phyloP scores from a whole-genome alignment of 202 grass and related monocot species.

The Tripidium arundinaceum region DNA sequence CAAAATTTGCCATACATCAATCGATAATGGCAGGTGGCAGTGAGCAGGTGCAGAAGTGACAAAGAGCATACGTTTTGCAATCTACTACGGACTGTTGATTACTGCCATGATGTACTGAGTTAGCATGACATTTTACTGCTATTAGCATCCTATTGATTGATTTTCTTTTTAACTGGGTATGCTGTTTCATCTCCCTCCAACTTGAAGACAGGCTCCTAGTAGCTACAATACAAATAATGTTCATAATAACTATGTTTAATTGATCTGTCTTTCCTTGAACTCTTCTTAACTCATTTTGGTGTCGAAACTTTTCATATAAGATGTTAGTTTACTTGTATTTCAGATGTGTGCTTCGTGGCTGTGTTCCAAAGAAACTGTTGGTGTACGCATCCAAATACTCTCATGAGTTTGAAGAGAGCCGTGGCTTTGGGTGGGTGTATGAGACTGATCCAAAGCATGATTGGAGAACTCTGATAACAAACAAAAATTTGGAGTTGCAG shows the following conservation, averaged over 20 bases:
- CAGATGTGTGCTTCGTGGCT: conserved; percentile 76
- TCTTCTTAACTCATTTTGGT: neutral
- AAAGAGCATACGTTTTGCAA: neutral
- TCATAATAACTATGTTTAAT: neutral
- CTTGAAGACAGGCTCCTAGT: neutral
- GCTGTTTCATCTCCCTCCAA: neutral
- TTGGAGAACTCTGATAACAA: conserved; percentile 70
- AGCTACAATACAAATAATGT: no score
- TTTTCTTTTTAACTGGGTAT: neutral
- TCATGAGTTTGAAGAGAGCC: conserved; percentile 72
- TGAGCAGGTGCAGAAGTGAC: neutral
- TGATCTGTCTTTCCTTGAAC: neutral
- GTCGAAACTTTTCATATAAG: neutral
- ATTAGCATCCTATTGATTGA: neutral
- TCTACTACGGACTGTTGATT: neutral
- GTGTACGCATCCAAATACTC: conserved; percentile 65
- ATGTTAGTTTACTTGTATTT: neutral
- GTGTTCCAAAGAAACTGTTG: conserved; percentile 74
- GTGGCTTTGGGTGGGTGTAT: conserved; percentile 69
- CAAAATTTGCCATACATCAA: neutral
- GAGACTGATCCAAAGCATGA: conserved; percentile 65
- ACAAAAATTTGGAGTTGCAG: conserved; percentile 78
- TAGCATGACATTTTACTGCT: neutral
- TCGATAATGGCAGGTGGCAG: neutral
- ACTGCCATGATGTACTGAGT: neutral